Percentiles rank a stretch among this genome's conserved stretches.
Evolutionary conservation across 495 filamentous ascomycete genomes (phyloP).

Genomic region (Aspergillus kassunensis): DNA sequence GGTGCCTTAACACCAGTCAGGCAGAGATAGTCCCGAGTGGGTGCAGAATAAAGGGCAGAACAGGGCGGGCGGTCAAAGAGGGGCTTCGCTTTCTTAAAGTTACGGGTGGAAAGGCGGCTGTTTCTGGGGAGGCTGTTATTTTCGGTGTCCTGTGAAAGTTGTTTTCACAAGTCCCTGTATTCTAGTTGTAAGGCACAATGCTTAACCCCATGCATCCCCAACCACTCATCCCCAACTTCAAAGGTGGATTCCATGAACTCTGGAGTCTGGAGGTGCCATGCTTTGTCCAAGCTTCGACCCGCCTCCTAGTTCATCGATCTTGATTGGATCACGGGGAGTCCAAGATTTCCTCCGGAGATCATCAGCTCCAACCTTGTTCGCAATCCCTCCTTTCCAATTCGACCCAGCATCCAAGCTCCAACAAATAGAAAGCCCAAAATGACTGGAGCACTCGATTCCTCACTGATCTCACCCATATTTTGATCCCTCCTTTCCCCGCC

Average conservation of each 20-base stretch:
- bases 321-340: constrained; percentile 10
- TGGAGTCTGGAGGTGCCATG: not conserved
- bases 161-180: too few species aligned
- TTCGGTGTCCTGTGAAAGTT: not conserved
- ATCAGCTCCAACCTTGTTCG: not conserved
- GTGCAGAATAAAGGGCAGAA: too few species aligned
- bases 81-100: too few species aligned
- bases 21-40: too few species aligned
- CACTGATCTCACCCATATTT: too few species aligned
- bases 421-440: too few species aligned
- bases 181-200: not conserved
- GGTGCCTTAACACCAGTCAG: constrained; percentile 17
- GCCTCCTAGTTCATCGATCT: constrained; percentile 5
- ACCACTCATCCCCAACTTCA: not conserved
- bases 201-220: constrained; percentile 4
- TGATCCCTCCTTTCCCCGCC: constrained; percentile 3
- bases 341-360: constrained; percentile 2
- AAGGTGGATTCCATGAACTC: not conserved
- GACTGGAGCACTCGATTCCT: not conserved
- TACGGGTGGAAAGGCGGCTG: too few species aligned
- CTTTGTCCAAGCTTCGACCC: constrained; percentile 13
- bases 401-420: not conserved
- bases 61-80: too few species aligned
- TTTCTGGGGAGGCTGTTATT: too few species aligned
- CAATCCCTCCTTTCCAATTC: not conserved